Percentiles rank a stretch among this genome's conserved stretches.
Evolutionary conservation across 2,329 filamentous ascomycete species (phyloP).

Genomic region (Paracorniculantispora psalliotae): DNA sequence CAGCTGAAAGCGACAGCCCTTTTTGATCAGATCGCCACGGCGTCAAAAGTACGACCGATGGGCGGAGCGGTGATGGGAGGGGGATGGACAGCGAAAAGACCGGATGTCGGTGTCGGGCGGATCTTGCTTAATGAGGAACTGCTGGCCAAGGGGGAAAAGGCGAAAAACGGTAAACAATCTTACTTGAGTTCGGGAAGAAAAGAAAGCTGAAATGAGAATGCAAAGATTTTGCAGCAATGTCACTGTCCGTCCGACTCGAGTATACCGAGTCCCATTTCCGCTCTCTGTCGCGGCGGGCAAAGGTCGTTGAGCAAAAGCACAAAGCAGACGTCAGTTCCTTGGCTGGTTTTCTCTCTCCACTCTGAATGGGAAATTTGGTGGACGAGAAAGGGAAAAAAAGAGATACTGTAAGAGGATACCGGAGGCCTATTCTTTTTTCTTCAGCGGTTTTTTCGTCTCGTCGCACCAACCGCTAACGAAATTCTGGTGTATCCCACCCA

Average conservation of each 20-base stretch:
- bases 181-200: not conserved
- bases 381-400: not conserved
- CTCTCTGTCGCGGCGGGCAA: not conserved
- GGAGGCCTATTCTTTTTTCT: not conserved
- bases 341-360: not conserved
- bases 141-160: no score
- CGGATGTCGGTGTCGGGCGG: not conserved
- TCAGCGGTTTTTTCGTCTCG: not conserved
- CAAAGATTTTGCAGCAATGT: not conserved
- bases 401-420: not conserved
- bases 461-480: slow-evolving; percentile 3
- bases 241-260: slow-evolving; percentile 6
- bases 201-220: not conserved
- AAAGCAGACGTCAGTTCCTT: not conserved
- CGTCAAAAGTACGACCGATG: not conserved
- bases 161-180: no score
- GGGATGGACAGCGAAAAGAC: not conserved
- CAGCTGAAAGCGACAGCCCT: not conserved
- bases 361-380: not conserved
- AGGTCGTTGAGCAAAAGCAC: not conserved
- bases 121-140: not conserved
- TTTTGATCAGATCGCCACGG: not conserved
- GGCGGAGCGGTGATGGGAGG: not conserved
- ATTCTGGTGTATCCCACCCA: slow-evolving; percentile 7
- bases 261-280: slow-evolving; percentile 7